A percentile compares a stretch with the other conserved stretches of the same genome.
These are phyloP conservation scores for Candida qinlingensis DNA, from an alignment of 805 yeast species.

Conservation along the genomic window DNA sequence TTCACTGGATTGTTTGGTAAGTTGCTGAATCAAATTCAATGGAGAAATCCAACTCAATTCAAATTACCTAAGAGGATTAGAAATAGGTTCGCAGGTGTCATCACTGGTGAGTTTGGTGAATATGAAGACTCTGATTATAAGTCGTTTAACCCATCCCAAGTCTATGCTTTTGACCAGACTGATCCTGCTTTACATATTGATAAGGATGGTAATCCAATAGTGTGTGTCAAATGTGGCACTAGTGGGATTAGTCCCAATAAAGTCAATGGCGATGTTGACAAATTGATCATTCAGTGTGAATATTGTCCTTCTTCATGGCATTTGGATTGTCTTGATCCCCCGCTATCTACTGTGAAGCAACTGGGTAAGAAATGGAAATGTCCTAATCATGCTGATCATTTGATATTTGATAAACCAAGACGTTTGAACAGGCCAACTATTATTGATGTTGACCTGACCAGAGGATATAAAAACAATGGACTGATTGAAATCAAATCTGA, in stretches of 20 bases:
- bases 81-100: constrained; percentile 68
- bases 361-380: constrained; percentile 85
- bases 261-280: constrained; percentile 36
- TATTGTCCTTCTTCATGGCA: constrained; percentile 85
- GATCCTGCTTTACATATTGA: constrained; percentile 65
- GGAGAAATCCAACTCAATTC: constrained; percentile 61
- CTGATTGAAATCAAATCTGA: constrained; percentile 51
- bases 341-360: constrained; percentile 65
- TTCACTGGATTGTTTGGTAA: constrained; percentile 43
- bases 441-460: constrained; percentile 48
- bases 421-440: constrained; percentile 46
- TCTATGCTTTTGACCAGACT: constrained; percentile 43
- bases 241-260: constrained; percentile 50
- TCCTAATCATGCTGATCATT: constrained; percentile 63
- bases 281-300: constrained; percentile 68
- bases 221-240: constrained; percentile 72
- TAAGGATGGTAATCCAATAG: constrained; percentile 58
- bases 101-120: constrained; percentile 63
- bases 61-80: constrained; percentile 63
- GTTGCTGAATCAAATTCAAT: constrained; percentile 52
- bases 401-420: constrained; percentile 32
- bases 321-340: constrained; percentile 77
- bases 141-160: constrained; percentile 37
- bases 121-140: constrained; percentile 61
- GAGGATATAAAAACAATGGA: constrained; percentile 50